phyloP scores from a whole-genome alignment of 306 rosid species.

The Purshia tridentata region DNA sequence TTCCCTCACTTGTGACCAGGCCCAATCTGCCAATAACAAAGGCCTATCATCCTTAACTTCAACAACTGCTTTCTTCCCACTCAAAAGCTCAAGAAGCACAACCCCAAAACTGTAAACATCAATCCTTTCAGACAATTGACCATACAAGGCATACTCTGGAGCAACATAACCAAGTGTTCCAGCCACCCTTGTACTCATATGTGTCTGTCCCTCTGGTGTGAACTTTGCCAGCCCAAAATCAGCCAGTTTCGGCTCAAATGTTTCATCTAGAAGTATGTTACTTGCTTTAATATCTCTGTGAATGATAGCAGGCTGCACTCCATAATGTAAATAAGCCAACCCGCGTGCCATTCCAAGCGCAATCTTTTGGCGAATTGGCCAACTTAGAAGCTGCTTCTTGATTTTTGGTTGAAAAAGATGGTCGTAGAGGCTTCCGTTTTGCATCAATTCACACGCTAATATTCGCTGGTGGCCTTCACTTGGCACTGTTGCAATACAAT shows the following conservation, averaged over 20 bases:
- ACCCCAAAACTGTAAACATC: constrained; percentile 37
- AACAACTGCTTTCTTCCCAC: constrained; percentile 29
- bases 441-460: constrained; percentile 26
- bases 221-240: constrained; percentile 38
- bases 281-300: constrained; percentile 34
- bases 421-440: constrained; percentile 30
- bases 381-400: constrained; percentile 17
- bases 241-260: constrained; percentile 28
- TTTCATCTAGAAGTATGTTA: constrained; percentile 33
- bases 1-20: constrained; percentile 26
- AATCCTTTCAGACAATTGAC: constrained; percentile 26
- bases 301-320: constrained; percentile 28
- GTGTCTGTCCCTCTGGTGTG: constrained; percentile 29
- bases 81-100: constrained; percentile 33
- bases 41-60: constrained; percentile 1
- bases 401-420: constrained; percentile 24
- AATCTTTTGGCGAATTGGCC: constrained; percentile 31
- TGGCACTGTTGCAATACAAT: constrained; percentile 15
- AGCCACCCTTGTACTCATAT: constrained; percentile 35
- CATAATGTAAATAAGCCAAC: constrained; percentile 32
- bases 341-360: constrained; percentile 26
- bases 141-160: constrained; percentile 34
- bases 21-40: constrained; percentile 33
- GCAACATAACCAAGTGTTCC: constrained; percentile 39
- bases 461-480: constrained; percentile 31